These are phyloP conservation scores for Bullera alba DNA, from an alignment of 768 basidiomycete species.

Conservation along the genomic window DNA sequence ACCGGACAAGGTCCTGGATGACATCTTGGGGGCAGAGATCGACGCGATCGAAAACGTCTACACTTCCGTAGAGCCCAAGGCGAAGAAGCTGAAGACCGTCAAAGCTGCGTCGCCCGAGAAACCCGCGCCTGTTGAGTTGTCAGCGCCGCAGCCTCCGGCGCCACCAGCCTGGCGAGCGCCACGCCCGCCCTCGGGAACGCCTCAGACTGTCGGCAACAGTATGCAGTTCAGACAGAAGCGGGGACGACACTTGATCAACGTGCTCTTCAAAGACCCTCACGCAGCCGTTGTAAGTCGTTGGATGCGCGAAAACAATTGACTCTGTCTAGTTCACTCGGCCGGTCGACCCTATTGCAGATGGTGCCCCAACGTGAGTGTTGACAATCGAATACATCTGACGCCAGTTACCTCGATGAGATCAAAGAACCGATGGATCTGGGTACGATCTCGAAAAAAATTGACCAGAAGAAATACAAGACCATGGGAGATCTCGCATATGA, in stretches of 20 bases:
- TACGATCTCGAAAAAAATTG: constrained; percentile 67
- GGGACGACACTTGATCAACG: constrained; percentile 22
- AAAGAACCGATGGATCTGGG: constrained; percentile 86
- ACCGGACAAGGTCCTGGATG: constrained; percentile 26
- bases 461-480: constrained; percentile 60
- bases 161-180: neutral
- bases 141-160: neutral
- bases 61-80: constrained; percentile 11
- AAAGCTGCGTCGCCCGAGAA: constrained; percentile 51
- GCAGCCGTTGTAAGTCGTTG: constrained; percentile 20
- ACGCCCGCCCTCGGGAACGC: constrained; percentile 16
- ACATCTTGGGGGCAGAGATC: constrained; percentile 41
- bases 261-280: constrained; percentile 15
- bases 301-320: constrained; percentile 1
- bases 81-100: constrained; percentile 61
- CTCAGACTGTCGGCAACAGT: constrained; percentile 13
- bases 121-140: constrained; percentile 1
- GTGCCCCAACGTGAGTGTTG: constrained; percentile 75
- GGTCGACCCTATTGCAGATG: constrained; percentile 74
- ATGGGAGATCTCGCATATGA: constrained; percentile 80
- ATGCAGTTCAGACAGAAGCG: constrained; percentile 25
- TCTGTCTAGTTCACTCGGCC: constrained; percentile 58
- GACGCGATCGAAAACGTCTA: constrained; percentile 39
- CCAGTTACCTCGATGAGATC: constrained; percentile 86
- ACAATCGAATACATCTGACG: neutral